phyloP scores from a whole-genome alignment of 2,329 filamentous ascomycete species.

The Ilyonectria robusta region DNA sequence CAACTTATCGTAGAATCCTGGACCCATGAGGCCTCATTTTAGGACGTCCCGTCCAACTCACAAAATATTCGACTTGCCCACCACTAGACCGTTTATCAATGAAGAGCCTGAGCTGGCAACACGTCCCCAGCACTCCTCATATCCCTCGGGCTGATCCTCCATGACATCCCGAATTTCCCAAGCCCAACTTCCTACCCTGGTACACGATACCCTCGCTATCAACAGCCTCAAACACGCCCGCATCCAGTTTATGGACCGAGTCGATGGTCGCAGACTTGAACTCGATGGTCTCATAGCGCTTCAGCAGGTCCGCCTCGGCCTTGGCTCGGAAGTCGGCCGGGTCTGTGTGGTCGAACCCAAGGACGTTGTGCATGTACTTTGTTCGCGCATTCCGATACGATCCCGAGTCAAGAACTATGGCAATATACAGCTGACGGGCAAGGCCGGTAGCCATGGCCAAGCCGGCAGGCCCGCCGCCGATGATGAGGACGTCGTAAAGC shows the following conservation, averaged over 20 bases:
- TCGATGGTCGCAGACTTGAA: conserved; percentile 49
- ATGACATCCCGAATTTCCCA: conserved; percentile 68
- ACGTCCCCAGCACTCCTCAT: conserved; percentile 67
- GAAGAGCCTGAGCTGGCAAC: too few relatives aligned
- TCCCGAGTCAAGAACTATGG: conserved; percentile 65
- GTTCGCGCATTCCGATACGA: conserved; percentile 65
- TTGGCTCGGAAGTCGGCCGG: conserved; percentile 55
- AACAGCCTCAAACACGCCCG: conserved; percentile 52
- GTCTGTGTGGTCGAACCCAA: conserved; percentile 56
- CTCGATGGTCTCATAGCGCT: conserved; percentile 54
- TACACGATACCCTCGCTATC: conserved; percentile 61
- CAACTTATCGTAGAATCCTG: too few relatives aligned
- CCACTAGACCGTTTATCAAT: too few relatives aligned
- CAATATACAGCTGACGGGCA: conserved; percentile 63
- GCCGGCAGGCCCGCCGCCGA: conserved; percentile 68
- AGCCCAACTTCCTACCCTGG: conserved; percentile 65
- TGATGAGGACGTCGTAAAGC: conserved; percentile 65
- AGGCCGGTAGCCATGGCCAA: conserved; percentile 63
- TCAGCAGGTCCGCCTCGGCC: conserved; percentile 51
- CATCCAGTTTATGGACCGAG: conserved; percentile 47
- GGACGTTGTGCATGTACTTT: conserved; percentile 63
- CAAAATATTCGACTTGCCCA: too few relatives aligned
- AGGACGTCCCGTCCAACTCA: too few relatives aligned
- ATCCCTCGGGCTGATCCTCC: conserved; percentile 65
- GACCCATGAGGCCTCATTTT: too few relatives aligned